Conservation (phyloP, 2,329 filamentous ascomycete genomes). For the Aureobasidium leucospermi region DNA sequence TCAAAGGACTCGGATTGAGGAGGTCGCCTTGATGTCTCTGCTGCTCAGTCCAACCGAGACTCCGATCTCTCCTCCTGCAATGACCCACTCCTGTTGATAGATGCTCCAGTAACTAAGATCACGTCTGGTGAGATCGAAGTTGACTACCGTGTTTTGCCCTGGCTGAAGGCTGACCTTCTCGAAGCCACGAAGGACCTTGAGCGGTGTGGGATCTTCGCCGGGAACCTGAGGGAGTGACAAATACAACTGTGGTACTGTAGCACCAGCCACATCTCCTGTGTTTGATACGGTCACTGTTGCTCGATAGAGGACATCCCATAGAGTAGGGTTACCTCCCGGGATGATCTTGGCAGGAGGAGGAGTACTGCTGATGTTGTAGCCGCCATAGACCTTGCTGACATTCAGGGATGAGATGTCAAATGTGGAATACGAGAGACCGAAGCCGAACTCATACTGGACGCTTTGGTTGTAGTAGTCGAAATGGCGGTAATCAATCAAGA, state of each 20-base stretch:
- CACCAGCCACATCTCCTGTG: conserved; percentile 54
- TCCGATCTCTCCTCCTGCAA: conserved; percentile 15
- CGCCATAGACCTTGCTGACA: conserved; percentile 32
- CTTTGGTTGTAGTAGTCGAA: conserved; percentile 37
- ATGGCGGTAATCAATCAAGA: conserved; percentile 48
- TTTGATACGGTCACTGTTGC: conserved; percentile 63
- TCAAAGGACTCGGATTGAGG: conserved; percentile 1
- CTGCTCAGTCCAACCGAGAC: conserved; percentile 23
- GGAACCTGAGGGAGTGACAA: conserved; percentile 37
- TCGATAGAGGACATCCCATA: conserved; percentile 62
- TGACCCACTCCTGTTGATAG: conserved; percentile 31
- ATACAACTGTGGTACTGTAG: conserved; percentile 57
- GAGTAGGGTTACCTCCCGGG: conserved; percentile 50
- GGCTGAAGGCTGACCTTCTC: conserved; percentile 32
- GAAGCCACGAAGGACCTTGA: conserved; percentile 36
- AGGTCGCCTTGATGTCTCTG: conserved; percentile 18
- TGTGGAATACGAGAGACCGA: conserved; percentile 30
- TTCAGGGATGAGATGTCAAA: conserved; percentile 41
- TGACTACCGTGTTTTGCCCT: conserved; percentile 20
- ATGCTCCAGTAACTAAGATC: conserved; percentile 37
- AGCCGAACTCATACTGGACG: conserved; percentile 30
- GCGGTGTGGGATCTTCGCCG: conserved; percentile 56
- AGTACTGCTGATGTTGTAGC: conserved; percentile 39
- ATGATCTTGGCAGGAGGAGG: conserved; percentile 36
- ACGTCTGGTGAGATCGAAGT: conserved; percentile 31